Base-by-base conservation (phyloP, 176 grass and related monocot species). In the Avena insularis region DNA sequence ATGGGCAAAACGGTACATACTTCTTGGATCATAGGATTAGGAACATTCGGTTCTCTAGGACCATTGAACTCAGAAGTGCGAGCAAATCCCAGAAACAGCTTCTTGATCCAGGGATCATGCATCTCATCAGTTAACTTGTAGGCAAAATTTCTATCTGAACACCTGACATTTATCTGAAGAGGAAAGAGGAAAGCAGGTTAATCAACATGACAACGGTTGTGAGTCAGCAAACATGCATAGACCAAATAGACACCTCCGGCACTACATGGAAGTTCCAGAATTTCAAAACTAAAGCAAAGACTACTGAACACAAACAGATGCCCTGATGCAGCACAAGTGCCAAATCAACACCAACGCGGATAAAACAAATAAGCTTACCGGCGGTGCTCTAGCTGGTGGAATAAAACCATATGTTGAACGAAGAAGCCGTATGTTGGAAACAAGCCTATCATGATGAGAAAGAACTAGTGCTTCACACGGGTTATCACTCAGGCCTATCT, bases 51-150 rank as follows among this genome's bases (percentile, higher is more conserved):
- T 79, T 80, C 73, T 82, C 92, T 88, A 69, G 97, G 97, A 79
- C 97, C 97, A 85, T 99, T 99, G 83, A 96, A 99, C 56, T 95
- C 89, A 77, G 97, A 99, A 65, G 89, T 97, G 33, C 92, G 89
- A 87, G 97, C 88, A 94, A 97, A 97, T 79, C 97, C 97, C 83
- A 99, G 72, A 91, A 97, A 86, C 83, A 97, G 88, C 72, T 99
- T 99, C 86, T 94, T 99, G 50, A 86, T 91, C 92, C 90, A 99
- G 54, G 97, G 97, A 86, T 99, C 89, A 77, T 97, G 88, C 86
- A 97, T 82, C 84, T 99, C 92, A 85, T 99, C 97, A 8, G 79
- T 88, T 69, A 90, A 84, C 92, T 99, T 91, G 75, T 97, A 97
- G 48, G 94, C 78, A 88, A 95, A 99, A 84, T 86, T 99, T 48